Base-by-base conservation (phyloP, 2,329 filamentous ascomycete genomes). In the Ophiostoma tasmaniense region DNA sequence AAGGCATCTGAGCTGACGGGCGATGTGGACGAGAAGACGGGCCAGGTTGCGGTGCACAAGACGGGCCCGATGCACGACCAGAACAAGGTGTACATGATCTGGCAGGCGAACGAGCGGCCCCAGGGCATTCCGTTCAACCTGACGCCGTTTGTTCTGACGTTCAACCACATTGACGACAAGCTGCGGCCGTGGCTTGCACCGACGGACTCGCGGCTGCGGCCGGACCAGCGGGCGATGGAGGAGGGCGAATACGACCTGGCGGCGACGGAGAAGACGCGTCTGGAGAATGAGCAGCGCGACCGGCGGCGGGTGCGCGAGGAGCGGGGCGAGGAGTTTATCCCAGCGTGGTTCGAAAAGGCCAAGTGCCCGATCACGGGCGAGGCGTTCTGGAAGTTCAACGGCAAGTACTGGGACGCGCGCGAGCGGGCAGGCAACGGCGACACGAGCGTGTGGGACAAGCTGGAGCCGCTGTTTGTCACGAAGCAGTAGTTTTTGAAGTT, bases 211-310 rank as follows among this genome's bases (percentile, higher is more conserved):
- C 85, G 95, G n/a, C 82, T 97, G 39, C 85, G 95, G 37, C 94
- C 95, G 0, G 95, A 99, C 78, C 95, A 99, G 81, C 86, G 95
- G 13, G 95, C 95, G 1, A 99, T 99, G 95, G 95, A 99, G 78
- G 93, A 98, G 71, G 95, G 94, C n/a, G 87, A 93, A 79, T 99
- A 99, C 76, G 94, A 98, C 75, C 84, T 95, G 70, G 95, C 95
- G 1, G 95, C 94, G 0, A 87, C 86, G 5, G 95, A 99, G 82
- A 99, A 99, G 86, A 95, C 94, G 75, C 85, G 95, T 1, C 86
- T 99, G 0, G 95, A 99, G 79, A 91, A 97, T 81, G 93, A 89
- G 72, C 95, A 99, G 82, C 85, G 95, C 70, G 88, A 89, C 11
- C 89, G 89, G 70, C 82, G 95, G 71, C 81, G 91, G 68, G 81